Evolutionary conservation across 768 basidiomycete species (phyloP).

Genomic region (Tricholoma matsutake): DNA sequence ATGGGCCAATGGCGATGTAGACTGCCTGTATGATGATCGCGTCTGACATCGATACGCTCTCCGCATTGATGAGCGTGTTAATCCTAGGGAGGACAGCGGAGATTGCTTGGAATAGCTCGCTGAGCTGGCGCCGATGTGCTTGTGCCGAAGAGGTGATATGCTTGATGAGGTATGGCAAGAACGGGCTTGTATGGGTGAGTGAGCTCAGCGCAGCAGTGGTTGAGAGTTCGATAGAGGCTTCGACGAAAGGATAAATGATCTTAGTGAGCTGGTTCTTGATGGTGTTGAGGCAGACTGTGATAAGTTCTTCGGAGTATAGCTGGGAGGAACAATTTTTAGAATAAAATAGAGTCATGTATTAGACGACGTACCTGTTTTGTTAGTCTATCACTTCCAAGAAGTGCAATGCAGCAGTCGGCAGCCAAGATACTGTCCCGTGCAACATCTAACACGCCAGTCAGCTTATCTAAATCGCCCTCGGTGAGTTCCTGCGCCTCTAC

Average conservation of each 20-base stretch:
- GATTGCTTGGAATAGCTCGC: constrained; percentile 72
- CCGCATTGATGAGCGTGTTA: constrained; percentile 68
- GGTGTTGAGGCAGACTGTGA: constrained; percentile 70
- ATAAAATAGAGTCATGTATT: no score
- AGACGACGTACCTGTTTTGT: constrained; percentile 69
- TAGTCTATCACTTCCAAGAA: constrained; percentile 75
- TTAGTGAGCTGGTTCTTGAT: constrained; percentile 80
- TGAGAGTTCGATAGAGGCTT: constrained; percentile 48
- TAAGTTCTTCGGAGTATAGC: constrained; percentile 94
- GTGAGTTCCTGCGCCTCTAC: constrained; percentile 29
- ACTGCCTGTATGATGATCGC: constrained; percentile 88
- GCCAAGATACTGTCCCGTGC: constrained; percentile 76
- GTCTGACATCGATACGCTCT: constrained; percentile 81
- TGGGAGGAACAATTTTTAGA: constrained; percentile 25
- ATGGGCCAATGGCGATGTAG: constrained; percentile 91
- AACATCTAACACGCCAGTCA: constrained; percentile 52
- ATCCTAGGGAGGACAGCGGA: constrained; percentile 72
- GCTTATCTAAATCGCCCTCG: constrained; percentile 46
- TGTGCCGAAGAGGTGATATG: constrained; percentile 33
- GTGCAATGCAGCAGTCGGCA: constrained; percentile 76
- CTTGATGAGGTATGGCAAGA: constrained; percentile 51
- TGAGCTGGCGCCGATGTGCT: constrained; percentile 45
- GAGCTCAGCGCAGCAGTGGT: constrained; percentile 21
- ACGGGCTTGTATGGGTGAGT: constrained; percentile 38
- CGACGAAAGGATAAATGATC: constrained; percentile 84